Base-by-base conservation (phyloP, 2,329 filamentous ascomycete genomes). In the Chaetomiaceae sp. region DNA sequence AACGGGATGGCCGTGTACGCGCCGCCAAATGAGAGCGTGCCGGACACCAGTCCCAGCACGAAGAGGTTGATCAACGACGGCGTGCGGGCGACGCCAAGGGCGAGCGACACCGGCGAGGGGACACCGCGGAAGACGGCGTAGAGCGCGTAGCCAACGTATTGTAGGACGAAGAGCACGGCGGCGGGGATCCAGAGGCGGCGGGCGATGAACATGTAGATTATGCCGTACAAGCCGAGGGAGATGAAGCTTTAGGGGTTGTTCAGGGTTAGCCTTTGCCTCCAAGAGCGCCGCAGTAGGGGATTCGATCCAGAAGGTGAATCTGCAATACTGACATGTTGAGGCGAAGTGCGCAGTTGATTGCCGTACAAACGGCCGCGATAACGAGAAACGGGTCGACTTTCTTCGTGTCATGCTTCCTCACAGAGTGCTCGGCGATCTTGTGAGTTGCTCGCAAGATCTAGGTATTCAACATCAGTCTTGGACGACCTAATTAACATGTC, bases 21-120 rank as follows among this genome's bases (percentile, higher is more conserved):
- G 38, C 65, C 64, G 39, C 65, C 65, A 47, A 67, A 66, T 23
- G 64, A 66, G 16, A 67, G 57, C 51, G 56, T 59, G 37, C 65
- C 64, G 13, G 65, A 60, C 13, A 66, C 63, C 17, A 65, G 55
- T 16, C 62, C 61, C 41, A 65, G 60, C 21, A 61, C 47, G 49
- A 67, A 66, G 51, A 66, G 64, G 51, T 66, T 60, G 43, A 62
- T 58, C 17, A 66, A 55, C 9, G 62, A 62, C 38, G 62, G 62
- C 17, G 55, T 62, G 27, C 54, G 45, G 23, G 62, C 61, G 23
- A 65, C 60, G 45, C 65, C 63, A 30, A 66, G 62, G 27, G 63
- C 65, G 19, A 66, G 59, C 30, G 62, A 61, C 33, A 67, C 56
- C 2, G 63, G 63, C 14, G 63, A 64, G 23, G 65, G 65, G n/a